Percentiles rank a stretch among this genome's conserved stretches.
phyloP scores from a whole-genome alignment of 2,329 filamentous ascomycete genomes.

The Periconia macrospinosa region DNA sequence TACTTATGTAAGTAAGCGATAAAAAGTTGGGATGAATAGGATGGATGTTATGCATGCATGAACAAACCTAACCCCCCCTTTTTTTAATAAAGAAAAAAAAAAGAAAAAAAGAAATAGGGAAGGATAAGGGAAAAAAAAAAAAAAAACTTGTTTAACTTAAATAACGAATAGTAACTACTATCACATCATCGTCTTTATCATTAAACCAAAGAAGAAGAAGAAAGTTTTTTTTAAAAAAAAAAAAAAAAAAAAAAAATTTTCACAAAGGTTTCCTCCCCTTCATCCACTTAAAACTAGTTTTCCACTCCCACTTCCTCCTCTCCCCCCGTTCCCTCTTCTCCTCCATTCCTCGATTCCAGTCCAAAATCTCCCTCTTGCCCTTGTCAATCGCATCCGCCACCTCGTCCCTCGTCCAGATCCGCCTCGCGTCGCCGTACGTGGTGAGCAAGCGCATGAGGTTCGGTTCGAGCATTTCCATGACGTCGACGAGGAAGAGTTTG shows the following conservation, averaged over 20 bases:
- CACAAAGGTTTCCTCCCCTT: conserved; percentile 27
- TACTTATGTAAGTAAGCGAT: no score
- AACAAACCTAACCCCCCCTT: no score
- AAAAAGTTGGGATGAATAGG: no score
- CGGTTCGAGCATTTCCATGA: conserved; percentile 38
- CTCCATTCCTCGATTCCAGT: conserved; percentile 27
- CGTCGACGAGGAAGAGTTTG: conserved; percentile 36
- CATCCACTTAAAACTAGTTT: conserved; percentile 41
- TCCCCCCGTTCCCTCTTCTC: conserved; percentile 24
- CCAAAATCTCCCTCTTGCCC: conserved; percentile 29
- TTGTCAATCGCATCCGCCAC: conserved; percentile 20
- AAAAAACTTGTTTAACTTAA: no score
- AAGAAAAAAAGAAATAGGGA: no score
- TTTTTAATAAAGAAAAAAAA: no score
- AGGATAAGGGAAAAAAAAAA: no score
- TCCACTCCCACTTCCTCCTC: conserved; percentile 34
- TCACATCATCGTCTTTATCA: no score
- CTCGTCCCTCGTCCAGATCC: conserved; percentile 33
- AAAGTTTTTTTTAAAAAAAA: no score
- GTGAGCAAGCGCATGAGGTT: conserved; percentile 31
- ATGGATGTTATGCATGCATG: no score
- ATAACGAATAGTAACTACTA: no score
- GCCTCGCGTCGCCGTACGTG: conserved; percentile 27
- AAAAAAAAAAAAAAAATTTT: neutral
- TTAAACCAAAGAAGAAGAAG: no score